These are phyloP conservation scores for Lagenidium giganteum DNA, from an alignment of 352 stramenopile species.

Conservation along the genomic window DNA sequence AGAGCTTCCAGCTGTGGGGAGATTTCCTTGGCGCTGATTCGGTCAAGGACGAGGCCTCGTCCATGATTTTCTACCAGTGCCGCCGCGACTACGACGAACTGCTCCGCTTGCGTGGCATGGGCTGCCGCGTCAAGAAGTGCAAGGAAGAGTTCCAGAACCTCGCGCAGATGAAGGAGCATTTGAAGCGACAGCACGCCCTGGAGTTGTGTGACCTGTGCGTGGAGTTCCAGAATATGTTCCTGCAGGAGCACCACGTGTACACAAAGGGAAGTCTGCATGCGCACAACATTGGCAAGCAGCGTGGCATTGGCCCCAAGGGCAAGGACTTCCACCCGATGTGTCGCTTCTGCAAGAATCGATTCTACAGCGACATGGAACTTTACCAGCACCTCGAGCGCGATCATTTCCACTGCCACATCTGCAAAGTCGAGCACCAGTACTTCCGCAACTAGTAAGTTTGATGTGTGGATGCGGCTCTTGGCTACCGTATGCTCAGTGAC, in stretches of 20 bases:
- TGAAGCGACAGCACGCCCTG: conserved; percentile 52
- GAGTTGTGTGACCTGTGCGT: conserved; percentile 81
- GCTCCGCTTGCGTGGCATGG: conserved; percentile 48
- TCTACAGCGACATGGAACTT: conserved; percentile 82
- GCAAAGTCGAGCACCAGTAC: conserved; percentile 84
- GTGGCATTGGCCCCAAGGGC: conserved; percentile 33
- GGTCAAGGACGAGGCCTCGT: conserved; percentile 60
- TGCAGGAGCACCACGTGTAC: conserved; percentile 79
- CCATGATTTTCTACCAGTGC: conserved; percentile 79
- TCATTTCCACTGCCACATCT: conserved; percentile 89
- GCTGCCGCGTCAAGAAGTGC: conserved; percentile 62
- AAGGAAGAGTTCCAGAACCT: conserved; percentile 43
- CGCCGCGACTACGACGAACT: conserved; percentile 52
- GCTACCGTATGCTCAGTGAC: neutral
- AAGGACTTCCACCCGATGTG: conserved; percentile 87
- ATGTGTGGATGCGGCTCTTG: no score
- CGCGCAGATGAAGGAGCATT: conserved; percentile 61
- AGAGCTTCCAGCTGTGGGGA: conserved; percentile 76
- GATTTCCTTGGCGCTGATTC: conserved; percentile 58
- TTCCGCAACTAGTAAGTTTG: conserved; percentile 86
- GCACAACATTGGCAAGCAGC: conserved; percentile 55
- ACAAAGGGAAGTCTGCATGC: conserved; percentile 60
- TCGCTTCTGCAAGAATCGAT: conserved; percentile 85
- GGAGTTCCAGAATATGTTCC: conserved; percentile 72
- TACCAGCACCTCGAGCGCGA: conserved; percentile 86